Conservation (phyloP, 2,329 filamentous ascomycete species). For the Emmonsiellopsis sp. region DNA sequence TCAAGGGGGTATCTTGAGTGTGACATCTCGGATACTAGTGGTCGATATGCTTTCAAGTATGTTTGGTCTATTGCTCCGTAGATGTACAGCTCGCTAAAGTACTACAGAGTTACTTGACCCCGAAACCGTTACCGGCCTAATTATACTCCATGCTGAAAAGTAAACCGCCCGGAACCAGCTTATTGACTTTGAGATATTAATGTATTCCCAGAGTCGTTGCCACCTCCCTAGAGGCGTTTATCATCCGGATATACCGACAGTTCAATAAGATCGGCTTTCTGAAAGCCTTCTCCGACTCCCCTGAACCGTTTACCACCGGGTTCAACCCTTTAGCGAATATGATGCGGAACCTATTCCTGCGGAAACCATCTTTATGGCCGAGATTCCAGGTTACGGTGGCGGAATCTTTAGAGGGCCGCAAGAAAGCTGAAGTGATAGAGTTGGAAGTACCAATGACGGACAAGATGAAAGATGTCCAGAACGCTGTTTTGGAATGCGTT, state of each 20-base stretch:
- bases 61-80: conserved; percentile 3
- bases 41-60: conserved; percentile 77
- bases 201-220: conserved; percentile 53
- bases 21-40: conserved; percentile 90
- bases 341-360: conserved; percentile 85
- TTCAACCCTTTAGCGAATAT: conserved; percentile 82
- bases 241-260: conserved; percentile 84
- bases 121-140: conserved; percentile 73
- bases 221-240: conserved; percentile 89
- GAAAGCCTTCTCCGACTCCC: conserved; percentile 91
- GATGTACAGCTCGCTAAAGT: conserved; percentile 8
- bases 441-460: conserved; percentile 94
- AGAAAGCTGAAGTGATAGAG: conserved; percentile 94
- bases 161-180: conserved; percentile 14
- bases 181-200: neutral
- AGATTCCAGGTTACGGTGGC: conserved; percentile 88
- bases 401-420: conserved; percentile 77
- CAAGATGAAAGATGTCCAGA: conserved; percentile 85
- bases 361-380: conserved; percentile 83
- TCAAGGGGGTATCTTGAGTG: conserved; percentile 82
- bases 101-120: conserved; percentile 56
- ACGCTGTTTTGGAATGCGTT: conserved; percentile 89
- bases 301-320: conserved; percentile 79
- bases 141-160: conserved; percentile 79
- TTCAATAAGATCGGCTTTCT: conserved; percentile 90